These are phyloP conservation scores for Wickerhamomyces canadensis DNA, from an alignment of 805 yeast genomes.

Conservation along the genomic window DNA sequence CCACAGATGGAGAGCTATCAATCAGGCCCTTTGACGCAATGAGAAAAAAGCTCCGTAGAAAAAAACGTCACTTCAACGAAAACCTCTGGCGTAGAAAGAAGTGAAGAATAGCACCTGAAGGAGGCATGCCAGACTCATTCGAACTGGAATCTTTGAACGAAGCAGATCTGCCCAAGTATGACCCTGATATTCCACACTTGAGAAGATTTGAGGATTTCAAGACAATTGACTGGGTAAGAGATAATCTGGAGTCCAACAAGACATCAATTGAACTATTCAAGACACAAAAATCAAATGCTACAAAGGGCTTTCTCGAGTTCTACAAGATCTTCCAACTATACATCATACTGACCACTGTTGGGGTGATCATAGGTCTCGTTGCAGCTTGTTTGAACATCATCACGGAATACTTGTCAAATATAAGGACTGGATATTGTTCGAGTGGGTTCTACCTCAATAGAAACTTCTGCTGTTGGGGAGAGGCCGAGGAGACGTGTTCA, in stretches of 20 bases:
- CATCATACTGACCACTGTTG: slow-evolving; percentile 71
- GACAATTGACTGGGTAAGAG: slow-evolving; percentile 71
- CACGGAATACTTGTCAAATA: slow-evolving; percentile 80
- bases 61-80: too few species aligned
- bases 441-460: slow-evolving; percentile 63
- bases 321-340: slow-evolving; percentile 37
- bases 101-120: too few species aligned
- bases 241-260: slow-evolving; percentile 44
- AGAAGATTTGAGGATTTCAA: slow-evolving; percentile 53
- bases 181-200: slow-evolving; percentile 9
- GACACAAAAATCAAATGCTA: slow-evolving; percentile 4
- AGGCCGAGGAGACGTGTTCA: slow-evolving; percentile 42
- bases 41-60: too few species aligned
- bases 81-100: too few species aligned
- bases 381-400: slow-evolving; percentile 80
- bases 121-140: background rate
- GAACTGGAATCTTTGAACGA: background rate
- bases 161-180: background rate
- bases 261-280: slow-evolving; percentile 3
- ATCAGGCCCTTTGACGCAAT: too few species aligned
- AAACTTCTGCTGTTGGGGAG: slow-evolving; percentile 80
- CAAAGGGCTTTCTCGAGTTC: slow-evolving; percentile 7
- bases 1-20: too few species aligned
- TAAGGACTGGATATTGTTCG: slow-evolving; percentile 75
- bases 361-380: slow-evolving; percentile 69